Conservation (phyloP, 192 early-diverging fungal genomes). For the Chytriomyces confervae region DNA sequence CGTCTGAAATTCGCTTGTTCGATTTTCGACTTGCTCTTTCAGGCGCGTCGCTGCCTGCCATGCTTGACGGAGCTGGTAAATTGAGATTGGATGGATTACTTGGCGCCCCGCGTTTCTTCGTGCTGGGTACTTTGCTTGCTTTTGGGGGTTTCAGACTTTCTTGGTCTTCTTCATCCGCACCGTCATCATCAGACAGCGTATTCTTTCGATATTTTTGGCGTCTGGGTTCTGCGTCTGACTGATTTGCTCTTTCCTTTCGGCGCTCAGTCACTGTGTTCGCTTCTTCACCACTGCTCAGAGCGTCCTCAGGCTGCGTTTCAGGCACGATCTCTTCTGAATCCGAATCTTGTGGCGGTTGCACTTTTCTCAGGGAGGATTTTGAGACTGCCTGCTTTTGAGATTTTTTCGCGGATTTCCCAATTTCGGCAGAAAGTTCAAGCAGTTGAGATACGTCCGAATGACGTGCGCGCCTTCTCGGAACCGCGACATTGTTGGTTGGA, state of each 20-base stretch:
- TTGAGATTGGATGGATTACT: too few relatives aligned
- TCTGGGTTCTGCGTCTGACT: neutral
- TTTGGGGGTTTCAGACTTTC: too few relatives aligned
- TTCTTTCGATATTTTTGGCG: neutral
- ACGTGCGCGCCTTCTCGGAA: slow-evolving; percentile 13
- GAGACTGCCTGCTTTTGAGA: neutral
- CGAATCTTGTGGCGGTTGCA: neutral
- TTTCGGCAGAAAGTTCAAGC: slow-evolving; percentile 21
- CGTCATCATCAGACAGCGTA: too few relatives aligned
- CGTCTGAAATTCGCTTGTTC: too few relatives aligned
- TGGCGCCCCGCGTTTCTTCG: too few relatives aligned
- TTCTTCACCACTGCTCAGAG: neutral
- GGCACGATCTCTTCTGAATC: neutral
- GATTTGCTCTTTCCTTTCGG: neutral
- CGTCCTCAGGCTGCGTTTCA: neutral
- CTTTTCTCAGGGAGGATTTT: neutral
- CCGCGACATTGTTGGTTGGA: neutral
- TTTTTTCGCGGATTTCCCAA: slow-evolving; percentile 16
- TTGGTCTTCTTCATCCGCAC: too few relatives aligned
- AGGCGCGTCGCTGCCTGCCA: too few relatives aligned
- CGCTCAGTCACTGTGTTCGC: neutral
- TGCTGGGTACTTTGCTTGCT: too few relatives aligned
- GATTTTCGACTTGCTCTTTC: too few relatives aligned
- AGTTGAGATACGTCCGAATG: slow-evolving; percentile 27
- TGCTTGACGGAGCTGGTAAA: too few relatives aligned